Conservation (phyloP, 1,139 yeast species). For the Yamadazyma diospyri region DNA sequence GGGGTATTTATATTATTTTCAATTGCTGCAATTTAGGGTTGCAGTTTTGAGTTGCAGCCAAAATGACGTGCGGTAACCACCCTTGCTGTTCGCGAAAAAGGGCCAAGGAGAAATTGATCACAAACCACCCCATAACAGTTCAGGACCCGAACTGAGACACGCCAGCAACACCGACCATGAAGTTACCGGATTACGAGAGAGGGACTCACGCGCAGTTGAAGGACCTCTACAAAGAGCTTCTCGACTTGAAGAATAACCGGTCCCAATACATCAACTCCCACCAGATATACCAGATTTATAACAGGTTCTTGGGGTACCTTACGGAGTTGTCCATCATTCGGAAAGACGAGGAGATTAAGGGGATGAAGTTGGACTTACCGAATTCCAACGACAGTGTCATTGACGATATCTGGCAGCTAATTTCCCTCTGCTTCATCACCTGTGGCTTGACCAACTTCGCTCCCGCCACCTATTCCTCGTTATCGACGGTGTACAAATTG, state of each 20-base stretch:
- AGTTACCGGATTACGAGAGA: slow-evolving; percentile 49
- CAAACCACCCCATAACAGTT: too few relatives aligned
- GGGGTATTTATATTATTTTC: neutral
- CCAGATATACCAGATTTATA: slow-evolving; percentile 56
- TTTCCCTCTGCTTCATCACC: slow-evolving; percentile 82
- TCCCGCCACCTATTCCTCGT: slow-evolving; percentile 89
- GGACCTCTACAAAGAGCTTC: slow-evolving; percentile 46
- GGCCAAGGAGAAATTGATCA: neutral
- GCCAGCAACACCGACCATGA: slow-evolving; percentile 10
- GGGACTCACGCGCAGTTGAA: slow-evolving; percentile 45
- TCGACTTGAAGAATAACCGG: slow-evolving; percentile 63
- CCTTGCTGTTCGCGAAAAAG: slow-evolving; percentile 1
- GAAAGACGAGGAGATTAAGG: slow-evolving; percentile 46
- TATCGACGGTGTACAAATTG: slow-evolving; percentile 78
- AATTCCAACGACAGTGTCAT: slow-evolving; percentile 63
- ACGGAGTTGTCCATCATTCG: slow-evolving; percentile 50
- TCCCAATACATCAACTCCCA: slow-evolving; percentile 59
- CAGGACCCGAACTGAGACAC: too few relatives aligned
- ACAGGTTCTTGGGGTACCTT: slow-evolving; percentile 46
- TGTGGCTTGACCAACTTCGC: slow-evolving; percentile 88
- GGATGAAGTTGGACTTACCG: slow-evolving; percentile 35
- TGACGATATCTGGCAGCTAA: slow-evolving; percentile 84
- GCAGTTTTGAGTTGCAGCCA: slow-evolving; percentile 4
- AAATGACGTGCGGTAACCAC: neutral
- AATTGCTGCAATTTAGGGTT: slow-evolving; percentile 4